Evolutionary conservation across 2,329 filamentous ascomycete genomes (phyloP).

Genomic region (Ceratocystis ficicola): DNA sequence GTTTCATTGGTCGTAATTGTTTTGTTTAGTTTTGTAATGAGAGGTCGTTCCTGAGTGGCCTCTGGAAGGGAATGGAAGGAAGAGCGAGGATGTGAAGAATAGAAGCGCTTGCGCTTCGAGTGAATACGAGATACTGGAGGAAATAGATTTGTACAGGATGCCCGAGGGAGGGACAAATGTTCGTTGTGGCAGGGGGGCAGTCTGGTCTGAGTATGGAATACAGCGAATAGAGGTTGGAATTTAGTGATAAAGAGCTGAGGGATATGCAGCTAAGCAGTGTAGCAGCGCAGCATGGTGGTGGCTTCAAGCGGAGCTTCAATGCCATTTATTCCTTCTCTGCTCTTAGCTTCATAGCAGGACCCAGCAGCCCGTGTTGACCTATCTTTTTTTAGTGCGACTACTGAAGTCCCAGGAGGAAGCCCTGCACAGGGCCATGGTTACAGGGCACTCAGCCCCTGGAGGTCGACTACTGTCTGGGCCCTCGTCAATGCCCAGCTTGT

Average conservation of each 20-base stretch:
- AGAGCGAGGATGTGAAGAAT: background rate
- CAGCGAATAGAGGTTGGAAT: background rate
- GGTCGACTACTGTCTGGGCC: background rate
- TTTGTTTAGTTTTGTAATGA: background rate
- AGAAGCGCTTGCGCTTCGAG: background rate
- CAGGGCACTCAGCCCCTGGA: constrained; percentile 4
- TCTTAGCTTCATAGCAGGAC: background rate
- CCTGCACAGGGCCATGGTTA: background rate
- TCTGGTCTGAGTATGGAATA: background rate
- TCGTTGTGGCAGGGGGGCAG: background rate
- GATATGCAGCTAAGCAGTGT: background rate
- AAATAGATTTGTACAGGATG: background rate
- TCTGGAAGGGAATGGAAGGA: background rate
- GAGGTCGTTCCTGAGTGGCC: background rate
- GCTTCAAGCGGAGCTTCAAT: background rate
- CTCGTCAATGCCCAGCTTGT: background rate
- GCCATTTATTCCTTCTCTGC: background rate
- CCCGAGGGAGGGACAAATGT: background rate
- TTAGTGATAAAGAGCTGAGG: background rate
- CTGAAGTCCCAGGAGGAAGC: background rate
- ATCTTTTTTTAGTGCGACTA: constrained; percentile 3
- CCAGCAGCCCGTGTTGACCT: background rate
- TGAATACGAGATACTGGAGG: background rate
- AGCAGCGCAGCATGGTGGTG: background rate
- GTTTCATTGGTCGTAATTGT: background rate